Conservation (phyloP, 805 yeast species). For the Metschnikowia hibisci region DNA sequence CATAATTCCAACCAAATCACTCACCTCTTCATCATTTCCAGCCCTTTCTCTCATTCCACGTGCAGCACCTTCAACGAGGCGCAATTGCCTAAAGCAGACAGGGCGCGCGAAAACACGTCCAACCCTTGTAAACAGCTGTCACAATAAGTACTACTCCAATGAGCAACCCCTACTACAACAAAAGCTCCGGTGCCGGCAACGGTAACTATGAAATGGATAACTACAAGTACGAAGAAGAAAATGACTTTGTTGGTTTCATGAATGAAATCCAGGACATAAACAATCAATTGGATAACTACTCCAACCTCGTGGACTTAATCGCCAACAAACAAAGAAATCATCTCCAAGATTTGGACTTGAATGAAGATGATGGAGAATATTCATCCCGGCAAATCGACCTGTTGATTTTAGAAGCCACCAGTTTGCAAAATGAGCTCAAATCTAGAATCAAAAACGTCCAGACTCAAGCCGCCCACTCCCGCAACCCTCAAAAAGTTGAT, state of each 20-base stretch:
- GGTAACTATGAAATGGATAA: conserved; percentile 16
- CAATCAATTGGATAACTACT: conserved; percentile 65
- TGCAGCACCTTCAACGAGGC: background rate
- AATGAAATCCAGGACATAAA: conserved; percentile 58
- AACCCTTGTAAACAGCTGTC: background rate
- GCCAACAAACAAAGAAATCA: conserved; percentile 68
- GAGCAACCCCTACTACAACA: conserved; percentile 34
- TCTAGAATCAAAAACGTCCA: conserved; percentile 73
- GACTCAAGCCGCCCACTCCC: conserved; percentile 51
- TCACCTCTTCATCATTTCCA: no score
- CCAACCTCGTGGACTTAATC: conserved; percentile 62
- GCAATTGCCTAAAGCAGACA: background rate
- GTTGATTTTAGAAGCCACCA: conserved; percentile 71
- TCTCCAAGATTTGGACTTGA: conserved; percentile 68
- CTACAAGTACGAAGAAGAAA: conserved; percentile 31
- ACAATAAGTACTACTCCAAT: conserved; percentile 14
- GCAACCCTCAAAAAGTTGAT: conserved; percentile 74
- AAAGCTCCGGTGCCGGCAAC: conserved; percentile 4
- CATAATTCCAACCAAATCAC: no score
- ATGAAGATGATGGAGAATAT: conserved; percentile 52
- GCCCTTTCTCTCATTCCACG: background rate
- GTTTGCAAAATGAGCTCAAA: conserved; percentile 73
- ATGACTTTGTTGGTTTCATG: conserved; percentile 64
- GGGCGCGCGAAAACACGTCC: conserved; percentile 1
- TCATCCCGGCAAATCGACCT: conserved; percentile 74